Evolutionary conservation across 2,329 filamentous ascomycete species (phyloP).

Genomic region (Phialemoniopsis sp.): DNA sequence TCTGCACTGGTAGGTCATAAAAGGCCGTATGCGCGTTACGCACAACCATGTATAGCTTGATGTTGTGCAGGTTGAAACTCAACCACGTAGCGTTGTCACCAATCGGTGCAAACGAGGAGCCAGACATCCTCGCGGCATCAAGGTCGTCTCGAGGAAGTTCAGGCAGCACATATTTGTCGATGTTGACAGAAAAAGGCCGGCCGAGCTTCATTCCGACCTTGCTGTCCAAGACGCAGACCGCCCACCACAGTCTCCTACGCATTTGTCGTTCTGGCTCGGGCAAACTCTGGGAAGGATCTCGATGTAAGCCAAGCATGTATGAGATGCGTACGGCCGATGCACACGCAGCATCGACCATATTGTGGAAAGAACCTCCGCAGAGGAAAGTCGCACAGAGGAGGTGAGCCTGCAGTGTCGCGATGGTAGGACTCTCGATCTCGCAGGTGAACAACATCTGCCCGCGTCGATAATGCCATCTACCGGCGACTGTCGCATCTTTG

Average conservation of each 20-base stretch:
- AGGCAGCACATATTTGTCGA: no score
- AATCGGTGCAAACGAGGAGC: no score
- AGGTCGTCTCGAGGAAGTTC: no score
- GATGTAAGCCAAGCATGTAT: constrained; percentile 32
- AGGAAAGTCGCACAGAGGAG: constrained; percentile 32
- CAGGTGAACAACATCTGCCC: constrained; percentile 27
- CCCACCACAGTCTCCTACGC: constrained; percentile 7
- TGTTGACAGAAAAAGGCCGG: constrained; percentile 1
- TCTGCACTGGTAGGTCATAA: no score
- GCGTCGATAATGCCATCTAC: constrained; percentile 32
- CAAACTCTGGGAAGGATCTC: constrained; percentile 27
- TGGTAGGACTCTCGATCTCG: constrained; percentile 29
- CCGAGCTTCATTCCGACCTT: constrained; percentile 9
- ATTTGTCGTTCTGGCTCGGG: constrained; percentile 5
- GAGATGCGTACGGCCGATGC: constrained; percentile 28
- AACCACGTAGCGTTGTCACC: no score
- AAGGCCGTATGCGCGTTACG: no score
- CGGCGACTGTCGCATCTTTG: constrained; percentile 25
- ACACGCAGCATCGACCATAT: constrained; percentile 27
- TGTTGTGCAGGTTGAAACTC: no score
- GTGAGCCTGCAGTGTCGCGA: constrained; percentile 33
- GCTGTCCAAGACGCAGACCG: constrained; percentile 6
- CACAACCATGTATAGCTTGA: no score
- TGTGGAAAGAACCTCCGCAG: constrained; percentile 29
- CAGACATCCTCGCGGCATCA: no score